phyloP scores from a whole-genome alignment of 345 rosid species.

The Murraya paniculata region DNA sequence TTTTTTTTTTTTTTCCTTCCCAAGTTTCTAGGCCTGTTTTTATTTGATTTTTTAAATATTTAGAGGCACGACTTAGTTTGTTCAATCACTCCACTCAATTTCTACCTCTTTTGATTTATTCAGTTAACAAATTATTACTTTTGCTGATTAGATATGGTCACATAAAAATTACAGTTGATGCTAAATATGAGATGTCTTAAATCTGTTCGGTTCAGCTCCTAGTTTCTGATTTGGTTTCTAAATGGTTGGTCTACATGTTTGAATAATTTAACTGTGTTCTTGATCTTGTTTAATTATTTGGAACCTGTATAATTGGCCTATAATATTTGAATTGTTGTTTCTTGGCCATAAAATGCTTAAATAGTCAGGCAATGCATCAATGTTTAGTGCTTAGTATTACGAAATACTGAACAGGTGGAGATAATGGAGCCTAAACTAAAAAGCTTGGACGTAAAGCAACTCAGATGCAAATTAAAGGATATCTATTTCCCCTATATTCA shows the following conservation, averaged over 20 bases:
- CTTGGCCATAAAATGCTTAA: neutral
- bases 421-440: constrained; percentile 48
- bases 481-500: constrained; percentile 82
- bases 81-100: neutral
- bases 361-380: neutral
- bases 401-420: constrained; percentile 47
- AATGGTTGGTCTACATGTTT: too few species aligned
- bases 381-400: neutral
- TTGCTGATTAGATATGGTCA: neutral
- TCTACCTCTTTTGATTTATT: neutral
- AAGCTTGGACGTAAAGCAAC: constrained; percentile 36
- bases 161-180: too few species aligned
- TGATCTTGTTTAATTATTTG: too few species aligned
- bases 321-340: neutral
- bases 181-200: too few species aligned
- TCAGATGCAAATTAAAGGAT: constrained; percentile 74
- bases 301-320: too few species aligned
- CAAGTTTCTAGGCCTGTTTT: neutral
- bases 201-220: too few species aligned
- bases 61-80: neutral
- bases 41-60: neutral
- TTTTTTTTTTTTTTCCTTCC: neutral
- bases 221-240: too few species aligned
- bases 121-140: neutral
- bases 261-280: neutral